Base-by-base conservation (phyloP, 1,284 basidiomycete species). In the Ustilago bromivora region DNA sequence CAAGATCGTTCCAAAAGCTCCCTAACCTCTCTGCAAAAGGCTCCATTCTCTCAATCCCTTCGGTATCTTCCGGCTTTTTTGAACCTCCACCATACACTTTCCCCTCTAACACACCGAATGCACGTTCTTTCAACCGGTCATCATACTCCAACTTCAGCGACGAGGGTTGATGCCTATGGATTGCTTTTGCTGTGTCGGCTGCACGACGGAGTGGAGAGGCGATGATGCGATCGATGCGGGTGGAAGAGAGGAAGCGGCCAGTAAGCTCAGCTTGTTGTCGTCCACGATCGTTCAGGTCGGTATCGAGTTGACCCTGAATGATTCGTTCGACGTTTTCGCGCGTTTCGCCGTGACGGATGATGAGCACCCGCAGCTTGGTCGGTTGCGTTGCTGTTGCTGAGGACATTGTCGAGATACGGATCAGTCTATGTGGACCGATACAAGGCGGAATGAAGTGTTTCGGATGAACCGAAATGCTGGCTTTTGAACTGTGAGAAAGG, bases 291-390 rank as follows among this genome's bases (percentile, higher is more conserved):
- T 85, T 85, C 49, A 85, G 79, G 17, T 71, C 54, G 15, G 82
- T 85, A 46, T 85, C 84, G 28, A 85, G 75, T 54, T 84, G 84
- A 10, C 84, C 84, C 57, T 85, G 84, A 34, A 85, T 81, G 73
- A 85, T 82, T 31, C 82, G 78, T 40, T 65, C 56, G 34, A 84
- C 84, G 55, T 85, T 85, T 28, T 82, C 75, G 41, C 79, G 66
- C 43, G 84, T 85, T 60, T 85, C 84, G 40, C 84, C 84, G 61
- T 85, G 84, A 5, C 84, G 76, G 38, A 85, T 73, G 41, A 85
- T 66, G 36, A 85, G 60, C 3, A 85, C 59, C 11, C 82, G 79
- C 8, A 76, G 64, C 23, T 54, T 53, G 11, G 40, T 46, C 3
- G 66, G 66, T 28, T 28, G 23, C 3, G 34, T 13, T 15, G 40